These are phyloP conservation scores for Lycium ferocissimum DNA, from an alignment of 257 asterid species.

Conservation along the genomic window DNA sequence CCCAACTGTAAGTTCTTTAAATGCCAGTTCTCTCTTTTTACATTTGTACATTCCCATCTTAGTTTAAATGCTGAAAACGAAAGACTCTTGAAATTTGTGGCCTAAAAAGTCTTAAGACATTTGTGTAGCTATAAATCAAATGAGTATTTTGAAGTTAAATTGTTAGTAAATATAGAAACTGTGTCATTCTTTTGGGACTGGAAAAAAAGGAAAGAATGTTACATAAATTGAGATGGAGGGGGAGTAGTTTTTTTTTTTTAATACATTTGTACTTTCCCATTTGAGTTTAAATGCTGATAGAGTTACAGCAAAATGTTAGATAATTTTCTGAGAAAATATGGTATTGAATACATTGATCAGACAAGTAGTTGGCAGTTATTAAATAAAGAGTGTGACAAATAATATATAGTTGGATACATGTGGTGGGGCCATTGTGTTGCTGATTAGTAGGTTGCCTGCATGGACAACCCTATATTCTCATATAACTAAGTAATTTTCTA, in stretches of 20 bases:
- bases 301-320: conserved; percentile 30
- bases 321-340: conserved; percentile 38
- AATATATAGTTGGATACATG: conserved; percentile 33
- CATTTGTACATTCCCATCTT: background rate
- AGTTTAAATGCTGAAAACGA: background rate
- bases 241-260: no score
- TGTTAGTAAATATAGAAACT: no score
- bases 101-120: no score
- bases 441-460: conserved; percentile 8
- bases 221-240: no score
- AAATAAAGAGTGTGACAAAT: conserved; percentile 26
- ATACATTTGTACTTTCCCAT: background rate
- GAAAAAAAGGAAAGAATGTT: no score
- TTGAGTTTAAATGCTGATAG: background rate
- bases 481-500: conserved; percentile 23
- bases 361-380: conserved; percentile 36
- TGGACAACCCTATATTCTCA: conserved; percentile 24
- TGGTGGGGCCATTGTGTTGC: conserved; percentile 40
- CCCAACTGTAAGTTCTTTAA: conserved; percentile 61
- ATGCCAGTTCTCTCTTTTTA: background rate
- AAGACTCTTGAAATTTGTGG: no score
- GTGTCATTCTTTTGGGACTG: no score
- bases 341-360: conserved; percentile 19
- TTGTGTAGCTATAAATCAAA: no score
- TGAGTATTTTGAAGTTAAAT: no score